A percentile compares a stretch with the other conserved stretches of the same genome.
Evolutionary conservation across 2,329 filamentous ascomycete species (phyloP).

Genomic region (Xylariaceae sp.): DNA sequence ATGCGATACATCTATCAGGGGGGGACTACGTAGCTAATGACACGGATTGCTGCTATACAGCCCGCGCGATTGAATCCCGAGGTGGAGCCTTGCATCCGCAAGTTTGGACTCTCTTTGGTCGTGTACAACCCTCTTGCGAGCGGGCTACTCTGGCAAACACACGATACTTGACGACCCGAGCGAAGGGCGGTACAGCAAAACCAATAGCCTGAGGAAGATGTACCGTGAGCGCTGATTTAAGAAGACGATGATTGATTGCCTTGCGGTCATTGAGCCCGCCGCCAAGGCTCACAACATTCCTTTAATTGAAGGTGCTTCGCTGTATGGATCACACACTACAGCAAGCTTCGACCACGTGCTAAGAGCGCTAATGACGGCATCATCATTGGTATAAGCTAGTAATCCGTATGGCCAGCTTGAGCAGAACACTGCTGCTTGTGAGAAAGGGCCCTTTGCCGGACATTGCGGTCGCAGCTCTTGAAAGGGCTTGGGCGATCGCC

Average conservation of each 20-base stretch:
- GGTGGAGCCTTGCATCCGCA: slow-evolving; percentile 38
- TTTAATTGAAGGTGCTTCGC: neutral
- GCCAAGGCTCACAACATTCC: slow-evolving; percentile 5
- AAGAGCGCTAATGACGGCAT: neutral
- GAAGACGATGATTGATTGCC: neutral
- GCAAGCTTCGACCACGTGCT: neutral
- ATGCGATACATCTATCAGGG: no score
- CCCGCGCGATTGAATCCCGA: slow-evolving; percentile 37
- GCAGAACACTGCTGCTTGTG: slow-evolving; percentile 1
- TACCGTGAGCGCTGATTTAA: slow-evolving; percentile 1
- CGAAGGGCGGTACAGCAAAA: slow-evolving; percentile 35
- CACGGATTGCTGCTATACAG: no score
- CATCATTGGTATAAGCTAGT: slow-evolving; percentile 3
- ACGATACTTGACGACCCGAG: slow-evolving; percentile 17
- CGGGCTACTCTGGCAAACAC: slow-evolving; percentile 40
- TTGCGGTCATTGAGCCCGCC: neutral
- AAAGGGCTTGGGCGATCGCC: slow-evolving; percentile 1
- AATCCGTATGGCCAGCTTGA: neutral
- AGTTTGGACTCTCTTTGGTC: slow-evolving; percentile 41
- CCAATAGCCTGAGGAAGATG: neutral
- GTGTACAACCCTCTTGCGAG: slow-evolving; percentile 41
- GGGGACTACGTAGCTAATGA: no score
- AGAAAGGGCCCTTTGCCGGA: slow-evolving; percentile 4
- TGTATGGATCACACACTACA: slow-evolving; percentile 3
- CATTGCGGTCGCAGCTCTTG: slow-evolving; percentile 1